Conservation (phyloP, 192 early-diverging fungal species). For the Podila minutissima region DNA sequence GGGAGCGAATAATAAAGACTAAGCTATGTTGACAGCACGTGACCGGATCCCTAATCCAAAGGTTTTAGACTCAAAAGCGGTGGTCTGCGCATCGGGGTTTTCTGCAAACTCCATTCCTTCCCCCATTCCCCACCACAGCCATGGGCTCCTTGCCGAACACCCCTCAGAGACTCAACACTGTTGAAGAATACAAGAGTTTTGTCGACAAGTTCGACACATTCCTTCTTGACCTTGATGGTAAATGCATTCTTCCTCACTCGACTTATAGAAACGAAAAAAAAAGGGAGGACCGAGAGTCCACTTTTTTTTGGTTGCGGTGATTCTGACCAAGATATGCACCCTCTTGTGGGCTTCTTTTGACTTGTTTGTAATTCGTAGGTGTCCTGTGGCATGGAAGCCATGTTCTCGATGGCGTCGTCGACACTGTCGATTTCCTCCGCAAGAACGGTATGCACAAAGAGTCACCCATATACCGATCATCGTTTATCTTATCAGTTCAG, state of each 20-base stretch:
- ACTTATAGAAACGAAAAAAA: background rate
- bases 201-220: slow-evolving; percentile 91
- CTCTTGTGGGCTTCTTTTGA: background rate
- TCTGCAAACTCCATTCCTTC: background rate
- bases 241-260: background rate
- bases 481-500: background rate
- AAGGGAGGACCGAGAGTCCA: background rate
- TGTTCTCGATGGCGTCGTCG: slow-evolving; percentile 71
- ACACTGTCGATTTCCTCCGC: slow-evolving; percentile 80
- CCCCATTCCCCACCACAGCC: background rate
- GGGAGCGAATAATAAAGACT: no score
- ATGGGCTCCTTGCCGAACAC: slow-evolving; percentile 2
- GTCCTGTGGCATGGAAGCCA: slow-evolving; percentile 91
- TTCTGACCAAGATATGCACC: background rate
- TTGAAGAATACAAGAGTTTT: slow-evolving; percentile 65
- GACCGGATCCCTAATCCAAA: no score
- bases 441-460: slow-evolving; percentile 57
- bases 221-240: slow-evolving; percentile 97
- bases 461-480: background rate
- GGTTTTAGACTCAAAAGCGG: no score
- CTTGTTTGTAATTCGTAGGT: slow-evolving; percentile 55
- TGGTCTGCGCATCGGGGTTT: background rate
- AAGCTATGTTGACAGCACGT: no score
- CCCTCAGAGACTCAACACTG: slow-evolving; percentile 53
- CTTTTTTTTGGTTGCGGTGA: background rate